Conservation (phyloP, 2,329 filamentous ascomycete species). For the Lomentospora prolificans region DNA sequence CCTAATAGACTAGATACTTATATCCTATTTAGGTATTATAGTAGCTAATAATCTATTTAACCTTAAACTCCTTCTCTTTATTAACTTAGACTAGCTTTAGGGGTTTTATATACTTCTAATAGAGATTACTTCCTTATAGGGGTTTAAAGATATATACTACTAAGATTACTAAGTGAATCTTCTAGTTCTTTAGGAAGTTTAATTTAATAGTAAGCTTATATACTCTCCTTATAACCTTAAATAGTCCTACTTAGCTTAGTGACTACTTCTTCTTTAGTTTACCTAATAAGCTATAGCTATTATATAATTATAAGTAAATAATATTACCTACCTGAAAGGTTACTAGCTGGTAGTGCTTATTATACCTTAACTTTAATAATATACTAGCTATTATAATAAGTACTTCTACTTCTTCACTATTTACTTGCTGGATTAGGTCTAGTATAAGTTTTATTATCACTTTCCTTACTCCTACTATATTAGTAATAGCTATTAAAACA, state of each 20-base stretch:
- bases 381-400: background rate
- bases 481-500: background rate
- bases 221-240: background rate
- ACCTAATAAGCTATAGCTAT: background rate
- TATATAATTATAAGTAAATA: background rate
- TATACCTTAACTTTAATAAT: background rate
- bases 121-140: too few species aligned
- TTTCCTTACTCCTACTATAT: background rate
- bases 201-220: background rate
- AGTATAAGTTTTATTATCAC: background rate
- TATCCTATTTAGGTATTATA: too few species aligned
- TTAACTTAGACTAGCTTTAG: too few species aligned
- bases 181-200: background rate
- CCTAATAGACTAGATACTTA: too few species aligned
- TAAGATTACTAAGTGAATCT: background rate
- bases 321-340: background rate
- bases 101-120: too few species aligned
- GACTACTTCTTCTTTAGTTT: slow-evolving; percentile 2
- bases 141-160: background rate
- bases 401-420: background rate
- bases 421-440: background rate
- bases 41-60: too few species aligned
- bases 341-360: background rate
- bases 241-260: background rate
- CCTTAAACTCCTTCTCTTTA: too few species aligned